Conservation (phyloP, 106 monocot genomes). For the Amphibolis antarctica region DNA sequence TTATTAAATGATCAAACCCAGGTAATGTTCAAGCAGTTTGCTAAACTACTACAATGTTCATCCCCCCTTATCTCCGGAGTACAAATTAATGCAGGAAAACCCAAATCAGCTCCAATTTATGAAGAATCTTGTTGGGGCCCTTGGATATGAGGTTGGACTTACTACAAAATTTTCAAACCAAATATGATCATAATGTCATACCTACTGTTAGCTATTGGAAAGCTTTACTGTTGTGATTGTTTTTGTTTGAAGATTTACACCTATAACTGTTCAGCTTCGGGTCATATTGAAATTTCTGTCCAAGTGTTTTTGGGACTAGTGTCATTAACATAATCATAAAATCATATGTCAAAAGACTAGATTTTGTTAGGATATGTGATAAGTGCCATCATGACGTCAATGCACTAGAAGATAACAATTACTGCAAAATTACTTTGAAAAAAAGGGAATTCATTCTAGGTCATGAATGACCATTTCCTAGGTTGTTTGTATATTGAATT, state of each 20-base stretch:
- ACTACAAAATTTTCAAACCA: no score
- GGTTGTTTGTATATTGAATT: no score
- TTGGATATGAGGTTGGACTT: constrained; percentile 47
- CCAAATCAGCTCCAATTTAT: constrained; percentile 40
- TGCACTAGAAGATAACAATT: no score
- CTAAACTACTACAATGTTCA: neutral
- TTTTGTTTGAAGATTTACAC: neutral
- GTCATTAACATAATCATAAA: neutral
- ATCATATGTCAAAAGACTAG: neutral
- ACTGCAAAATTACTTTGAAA: no score
- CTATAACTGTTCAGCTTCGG: neutral
- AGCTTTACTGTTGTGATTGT: neutral
- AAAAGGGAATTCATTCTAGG: no score
- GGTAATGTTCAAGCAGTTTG: constrained; percentile 15
- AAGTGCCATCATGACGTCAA: neutral
- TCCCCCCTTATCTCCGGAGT: neutral
- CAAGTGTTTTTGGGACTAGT: neutral
- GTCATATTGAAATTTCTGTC: neutral
- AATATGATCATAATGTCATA: neutral
- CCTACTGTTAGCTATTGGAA: neutral
- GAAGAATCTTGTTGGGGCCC: constrained; percentile 28
- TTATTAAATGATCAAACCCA: constrained; percentile 22
- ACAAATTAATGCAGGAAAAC: constrained; percentile 29
- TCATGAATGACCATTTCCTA: no score
- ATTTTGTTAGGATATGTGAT: neutral